These are phyloP conservation scores for Rhynchosporium agropyri DNA, from an alignment of 2,329 filamentous ascomycete species.

Conservation along the genomic window DNA sequence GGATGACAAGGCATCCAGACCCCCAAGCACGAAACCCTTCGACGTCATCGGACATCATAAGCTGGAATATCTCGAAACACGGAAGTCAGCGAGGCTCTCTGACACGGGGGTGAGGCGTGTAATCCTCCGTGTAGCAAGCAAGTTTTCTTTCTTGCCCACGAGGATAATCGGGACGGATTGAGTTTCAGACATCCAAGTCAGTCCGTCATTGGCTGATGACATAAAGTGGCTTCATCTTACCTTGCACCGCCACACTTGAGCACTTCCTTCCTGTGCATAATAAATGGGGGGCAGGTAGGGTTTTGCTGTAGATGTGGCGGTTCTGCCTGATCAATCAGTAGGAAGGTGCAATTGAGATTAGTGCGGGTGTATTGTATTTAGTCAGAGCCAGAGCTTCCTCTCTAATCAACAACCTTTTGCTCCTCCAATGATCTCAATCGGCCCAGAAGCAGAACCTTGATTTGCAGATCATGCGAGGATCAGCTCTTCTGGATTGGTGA, in stretches of 20 bases:
- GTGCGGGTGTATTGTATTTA: too few relatives aligned
- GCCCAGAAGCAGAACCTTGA: not conserved
- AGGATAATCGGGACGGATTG: too few relatives aligned
- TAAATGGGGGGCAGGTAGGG: too few relatives aligned
- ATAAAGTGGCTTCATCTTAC: too few relatives aligned
- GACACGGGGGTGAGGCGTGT: slow-evolving; percentile 1
- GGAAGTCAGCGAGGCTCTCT: not conserved
- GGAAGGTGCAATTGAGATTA: too few relatives aligned
- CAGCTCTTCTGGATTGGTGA: not conserved
- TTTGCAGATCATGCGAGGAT: slow-evolving; percentile 6
- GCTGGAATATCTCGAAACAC: not conserved
- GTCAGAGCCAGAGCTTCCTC: too few relatives aligned
- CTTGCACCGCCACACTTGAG: too few relatives aligned
- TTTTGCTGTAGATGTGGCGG: not conserved
- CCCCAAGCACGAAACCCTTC: slow-evolving; percentile 1
- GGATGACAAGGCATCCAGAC: slow-evolving; percentile 1
- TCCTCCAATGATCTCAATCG: not conserved
- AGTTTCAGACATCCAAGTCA: too few relatives aligned
- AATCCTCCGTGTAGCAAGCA: not conserved
- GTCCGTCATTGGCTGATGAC: too few relatives aligned
- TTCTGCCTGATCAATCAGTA: too few relatives aligned
- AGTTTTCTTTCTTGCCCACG: not conserved
- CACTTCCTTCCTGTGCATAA: too few relatives aligned
- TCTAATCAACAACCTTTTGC: too few relatives aligned
- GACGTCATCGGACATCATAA: slow-evolving; percentile 26